Evolutionary conservation across 352 stramenopile genomes (phyloP).

Genomic region (Phytophthora macrochlamydospora): DNA sequence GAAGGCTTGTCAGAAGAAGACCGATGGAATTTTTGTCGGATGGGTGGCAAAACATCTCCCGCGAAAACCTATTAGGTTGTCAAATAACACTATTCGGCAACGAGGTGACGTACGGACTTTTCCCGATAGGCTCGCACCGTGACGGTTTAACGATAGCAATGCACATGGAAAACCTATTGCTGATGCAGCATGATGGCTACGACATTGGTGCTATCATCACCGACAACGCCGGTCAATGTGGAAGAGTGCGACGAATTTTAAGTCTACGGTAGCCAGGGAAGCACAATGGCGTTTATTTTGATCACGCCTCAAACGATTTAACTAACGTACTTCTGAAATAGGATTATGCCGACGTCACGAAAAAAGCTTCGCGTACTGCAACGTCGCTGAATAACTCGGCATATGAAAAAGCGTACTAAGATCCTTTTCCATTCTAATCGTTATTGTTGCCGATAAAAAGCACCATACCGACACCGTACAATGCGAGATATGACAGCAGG

Average conservation of each 20-base stretch:
- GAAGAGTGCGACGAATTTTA: background rate
- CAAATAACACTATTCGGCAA: background rate
- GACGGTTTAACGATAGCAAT: background rate
- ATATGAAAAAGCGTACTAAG: background rate
- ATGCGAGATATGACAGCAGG: background rate
- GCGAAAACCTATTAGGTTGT: background rate
- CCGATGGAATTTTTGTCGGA: background rate
- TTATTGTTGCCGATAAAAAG: background rate
- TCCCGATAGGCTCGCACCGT: background rate
- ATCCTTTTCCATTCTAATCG: background rate
- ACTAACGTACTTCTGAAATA: background rate
- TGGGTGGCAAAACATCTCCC: background rate
- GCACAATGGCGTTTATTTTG: background rate
- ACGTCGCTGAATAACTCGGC: background rate
- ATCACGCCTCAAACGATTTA: background rate
- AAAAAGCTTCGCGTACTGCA: background rate
- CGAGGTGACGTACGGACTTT: background rate
- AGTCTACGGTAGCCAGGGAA: background rate
- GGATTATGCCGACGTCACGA: background rate
- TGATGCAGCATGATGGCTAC: background rate
- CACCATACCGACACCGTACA: background rate
- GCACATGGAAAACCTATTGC: background rate
- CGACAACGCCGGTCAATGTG: background rate
- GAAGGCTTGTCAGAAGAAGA: background rate
- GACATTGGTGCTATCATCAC: background rate